Percentiles rank a stretch among this genome's conserved stretches.
Evolutionary conservation across 768 basidiomycete species (phyloP).

Genomic region (Phaeotremella skinneri): DNA sequence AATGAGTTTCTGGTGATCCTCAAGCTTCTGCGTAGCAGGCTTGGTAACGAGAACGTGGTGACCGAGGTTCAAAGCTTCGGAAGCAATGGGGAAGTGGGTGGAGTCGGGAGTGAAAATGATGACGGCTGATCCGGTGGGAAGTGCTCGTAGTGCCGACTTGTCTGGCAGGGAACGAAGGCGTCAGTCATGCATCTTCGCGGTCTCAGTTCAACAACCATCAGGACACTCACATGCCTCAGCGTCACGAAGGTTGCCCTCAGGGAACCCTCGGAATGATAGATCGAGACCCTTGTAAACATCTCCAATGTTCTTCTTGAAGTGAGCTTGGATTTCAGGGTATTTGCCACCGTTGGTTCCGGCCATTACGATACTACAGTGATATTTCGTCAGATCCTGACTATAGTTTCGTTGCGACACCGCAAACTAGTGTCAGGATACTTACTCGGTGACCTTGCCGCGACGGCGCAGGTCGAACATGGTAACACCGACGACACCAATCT

Average conservation of each 20-base stretch:
- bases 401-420: not conserved
- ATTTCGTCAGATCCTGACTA: not conserved
- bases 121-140: slow-evolving; percentile 79
- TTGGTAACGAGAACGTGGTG: slow-evolving; percentile 91
- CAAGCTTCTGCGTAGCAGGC: slow-evolving; percentile 80
- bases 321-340: slow-evolving; percentile 78
- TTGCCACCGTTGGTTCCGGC: slow-evolving; percentile 76
- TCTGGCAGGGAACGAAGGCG: slow-evolving; percentile 12
- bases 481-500: slow-evolving; percentile 74
- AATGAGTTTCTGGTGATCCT: slow-evolving; percentile 76
- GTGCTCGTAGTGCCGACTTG: slow-evolving; percentile 60
- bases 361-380: slow-evolving; percentile 59
- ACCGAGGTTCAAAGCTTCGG: slow-evolving; percentile 79
- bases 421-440: too few relatives aligned
- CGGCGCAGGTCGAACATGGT: slow-evolving; percentile 86
- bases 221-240: slow-evolving; percentile 74
- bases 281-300: slow-evolving; percentile 85
- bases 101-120: slow-evolving; percentile 90
- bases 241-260: slow-evolving; percentile 66
- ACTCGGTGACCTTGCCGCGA: slow-evolving; percentile 64
- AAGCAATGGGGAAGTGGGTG: slow-evolving; percentile 82
- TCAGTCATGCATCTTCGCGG: slow-evolving; percentile 9
- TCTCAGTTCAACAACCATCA: slow-evolving; percentile 7
- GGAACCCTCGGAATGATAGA: slow-evolving; percentile 76
- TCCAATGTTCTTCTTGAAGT: slow-evolving; percentile 77